These are phyloP conservation scores for Penicillium hordei DNA, from an alignment of 2,329 filamentous ascomycete genomes.

Conservation along the genomic window DNA sequence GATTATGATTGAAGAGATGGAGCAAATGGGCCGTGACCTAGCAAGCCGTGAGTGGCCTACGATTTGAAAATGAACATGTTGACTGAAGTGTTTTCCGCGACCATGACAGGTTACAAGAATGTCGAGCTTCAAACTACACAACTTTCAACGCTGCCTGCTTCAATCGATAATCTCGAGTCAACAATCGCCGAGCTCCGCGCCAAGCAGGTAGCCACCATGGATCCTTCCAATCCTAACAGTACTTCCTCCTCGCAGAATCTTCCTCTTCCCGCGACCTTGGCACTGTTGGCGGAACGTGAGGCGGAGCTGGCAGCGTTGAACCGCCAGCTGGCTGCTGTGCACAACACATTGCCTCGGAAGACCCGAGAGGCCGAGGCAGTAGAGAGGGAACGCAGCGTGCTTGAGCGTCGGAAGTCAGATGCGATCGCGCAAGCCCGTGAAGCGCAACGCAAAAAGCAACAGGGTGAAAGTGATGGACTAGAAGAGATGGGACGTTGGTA, in stretches of 20 bases:
- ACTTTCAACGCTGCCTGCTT: conserved; percentile 52
- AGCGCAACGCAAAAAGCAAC: conserved; percentile 43
- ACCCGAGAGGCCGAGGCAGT: conserved; percentile 46
- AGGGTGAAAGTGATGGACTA: conserved; percentile 48
- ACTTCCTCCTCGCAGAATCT: conserved; percentile 40
- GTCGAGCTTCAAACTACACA: conserved; percentile 54
- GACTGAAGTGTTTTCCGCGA: background rate
- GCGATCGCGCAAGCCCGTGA: conserved; percentile 50
- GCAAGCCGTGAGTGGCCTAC: conserved; percentile 52
- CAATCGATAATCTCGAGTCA: conserved; percentile 53
- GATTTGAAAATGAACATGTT: background rate
- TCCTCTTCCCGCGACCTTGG: conserved; percentile 42
- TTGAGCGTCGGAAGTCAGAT: conserved; percentile 48
- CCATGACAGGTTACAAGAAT: conserved; percentile 51
- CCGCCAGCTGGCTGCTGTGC: conserved; percentile 42
- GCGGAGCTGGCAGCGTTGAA: conserved; percentile 44
- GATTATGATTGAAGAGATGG: conserved; percentile 70
- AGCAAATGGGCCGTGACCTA: conserved; percentile 65
- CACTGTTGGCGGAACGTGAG: conserved; percentile 42
- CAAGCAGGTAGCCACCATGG: conserved; percentile 64
- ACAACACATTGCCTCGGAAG: conserved; percentile 47
- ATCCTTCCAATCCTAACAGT: conserved; percentile 45
- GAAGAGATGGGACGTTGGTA: conserved; percentile 51
- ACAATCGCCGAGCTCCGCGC: conserved; percentile 51
- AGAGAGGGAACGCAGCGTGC: conserved; percentile 44